A percentile compares a stretch with the other conserved stretches of the same genome.
Evolutionary conservation across 805 yeast species (phyloP).

Genomic region (Wickerhamiella sorbophila): DNA sequence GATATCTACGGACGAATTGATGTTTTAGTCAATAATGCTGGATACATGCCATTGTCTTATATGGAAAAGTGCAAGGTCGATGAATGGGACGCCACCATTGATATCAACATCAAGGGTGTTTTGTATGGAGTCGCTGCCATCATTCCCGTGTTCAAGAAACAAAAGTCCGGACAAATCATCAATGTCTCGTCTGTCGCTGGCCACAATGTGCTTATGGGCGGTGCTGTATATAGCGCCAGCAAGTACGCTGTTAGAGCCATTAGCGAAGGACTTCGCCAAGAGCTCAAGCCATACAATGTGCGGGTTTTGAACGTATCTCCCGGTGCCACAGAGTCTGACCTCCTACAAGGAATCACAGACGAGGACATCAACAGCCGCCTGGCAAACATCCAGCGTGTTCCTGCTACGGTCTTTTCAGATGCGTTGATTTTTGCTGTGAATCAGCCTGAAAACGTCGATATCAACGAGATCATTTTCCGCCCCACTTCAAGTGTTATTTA

Average conservation of each 20-base stretch:
- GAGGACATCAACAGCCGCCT: not conserved
- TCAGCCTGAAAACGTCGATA: not conserved
- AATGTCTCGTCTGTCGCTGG: constrained; percentile 55
- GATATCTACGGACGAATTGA: constrained; percentile 39
- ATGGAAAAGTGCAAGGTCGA: constrained; percentile 56
- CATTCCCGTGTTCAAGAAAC: constrained; percentile 50
- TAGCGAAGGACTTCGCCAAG: constrained; percentile 49
- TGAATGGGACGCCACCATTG: constrained; percentile 44
- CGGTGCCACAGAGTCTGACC: constrained; percentile 65
- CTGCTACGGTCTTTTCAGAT: not conserved
- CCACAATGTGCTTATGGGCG: constrained; percentile 50
- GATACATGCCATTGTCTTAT: constrained; percentile 48
- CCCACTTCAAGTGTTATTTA: no score
- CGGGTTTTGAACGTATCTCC: constrained; percentile 58
- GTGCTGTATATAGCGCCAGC: constrained; percentile 52
- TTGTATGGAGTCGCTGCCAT: constrained; percentile 67
- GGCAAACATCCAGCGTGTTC: not conserved
- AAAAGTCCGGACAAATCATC: constrained; percentile 46
- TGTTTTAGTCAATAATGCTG: constrained; percentile 46
- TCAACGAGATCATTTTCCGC: constrained; percentile 1
- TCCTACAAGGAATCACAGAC: constrained; percentile 14
- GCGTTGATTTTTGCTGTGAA: not conserved
- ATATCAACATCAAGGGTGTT: constrained; percentile 72
- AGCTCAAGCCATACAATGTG: constrained; percentile 49
- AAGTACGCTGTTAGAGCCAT: constrained; percentile 46